Conservation (phyloP, 1,284 basidiomycete species). For the Butyriboletus appendiculatus region DNA sequence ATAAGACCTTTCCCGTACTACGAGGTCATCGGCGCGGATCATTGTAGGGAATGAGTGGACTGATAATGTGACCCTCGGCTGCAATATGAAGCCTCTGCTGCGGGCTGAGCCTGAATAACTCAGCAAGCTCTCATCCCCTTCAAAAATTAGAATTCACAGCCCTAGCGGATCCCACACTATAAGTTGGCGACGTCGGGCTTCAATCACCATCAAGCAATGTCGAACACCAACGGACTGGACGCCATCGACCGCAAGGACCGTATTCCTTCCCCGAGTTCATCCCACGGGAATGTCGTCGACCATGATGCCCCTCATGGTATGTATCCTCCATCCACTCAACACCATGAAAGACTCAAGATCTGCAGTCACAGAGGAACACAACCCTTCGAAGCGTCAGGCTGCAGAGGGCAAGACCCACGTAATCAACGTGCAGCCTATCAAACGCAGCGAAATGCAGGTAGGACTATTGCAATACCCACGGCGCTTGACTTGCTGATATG, state of each 20-base stretch:
- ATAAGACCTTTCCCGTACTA: too few relatives aligned
- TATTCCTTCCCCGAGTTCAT: slow-evolving; percentile 44
- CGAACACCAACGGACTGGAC: slow-evolving; percentile 32
- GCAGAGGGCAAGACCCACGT: slow-evolving; percentile 39
- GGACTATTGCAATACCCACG: slow-evolving; percentile 14
- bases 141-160: too few relatives aligned
- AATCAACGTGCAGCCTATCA: slow-evolving; percentile 80
- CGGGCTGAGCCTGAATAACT: slow-evolving; percentile 1
- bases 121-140: too few relatives aligned
- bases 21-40: too few relatives aligned
- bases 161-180: slow-evolving; percentile 10
- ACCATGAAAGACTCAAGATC: slow-evolving; percentile 14
- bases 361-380: slow-evolving; percentile 57
- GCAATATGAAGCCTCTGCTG: slow-evolving; percentile 7
- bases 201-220: slow-evolving; percentile 17
- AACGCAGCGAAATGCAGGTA: slow-evolving; percentile 84
- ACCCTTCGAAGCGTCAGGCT: slow-evolving; percentile 35
- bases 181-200: slow-evolving; percentile 10
- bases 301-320: slow-evolving; percentile 69
- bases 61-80: slow-evolving; percentile 1
- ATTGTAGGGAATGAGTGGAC: too few relatives aligned
- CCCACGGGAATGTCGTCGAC: slow-evolving; percentile 72
- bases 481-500: slow-evolving; percentile 12
- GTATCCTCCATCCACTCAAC: slow-evolving; percentile 19
- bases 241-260: slow-evolving; percentile 52